Evolutionary conservation across 768 basidiomycete genomes (phyloP).

Genomic region (Agrocybe praecox): DNA sequence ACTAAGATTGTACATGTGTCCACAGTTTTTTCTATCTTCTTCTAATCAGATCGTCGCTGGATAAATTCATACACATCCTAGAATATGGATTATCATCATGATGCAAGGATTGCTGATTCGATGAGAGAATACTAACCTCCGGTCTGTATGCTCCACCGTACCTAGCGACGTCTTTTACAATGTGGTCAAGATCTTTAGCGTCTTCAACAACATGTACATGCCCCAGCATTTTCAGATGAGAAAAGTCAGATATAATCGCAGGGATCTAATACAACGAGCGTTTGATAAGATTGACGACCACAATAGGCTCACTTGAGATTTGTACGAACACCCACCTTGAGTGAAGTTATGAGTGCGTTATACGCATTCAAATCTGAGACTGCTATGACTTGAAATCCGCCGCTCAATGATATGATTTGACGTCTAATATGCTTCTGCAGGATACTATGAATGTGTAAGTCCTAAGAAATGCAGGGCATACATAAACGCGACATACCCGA

Average conservation of each 20-base stretch:
- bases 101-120: not conserved
- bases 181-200: slow-evolving; percentile 94
- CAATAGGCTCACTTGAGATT: not conserved
- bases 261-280: slow-evolving; percentile 51
- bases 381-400: slow-evolving; percentile 95
- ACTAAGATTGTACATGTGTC: slow-evolving; percentile 92
- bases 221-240: slow-evolving; percentile 95
- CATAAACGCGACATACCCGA: slow-evolving; percentile 64
- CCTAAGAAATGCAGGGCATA: not conserved
- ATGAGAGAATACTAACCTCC: slow-evolving; percentile 57
- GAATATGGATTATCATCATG: too few species aligned
- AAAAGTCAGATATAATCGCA: slow-evolving; percentile 85
- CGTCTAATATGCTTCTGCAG: slow-evolving; percentile 96
- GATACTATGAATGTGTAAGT: slow-evolving; percentile 56
- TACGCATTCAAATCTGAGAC: slow-evolving; percentile 97
- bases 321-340: slow-evolving; percentile 56
- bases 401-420: slow-evolving; percentile 92
- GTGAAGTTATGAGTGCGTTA: slow-evolving; percentile 81
- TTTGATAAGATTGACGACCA: not conserved
- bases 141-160: slow-evolving; percentile 96
- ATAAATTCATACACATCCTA: slow-evolving; percentile 96
- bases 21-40: slow-evolving; percentile 96
- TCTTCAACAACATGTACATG: slow-evolving; percentile 96
- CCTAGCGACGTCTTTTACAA: slow-evolving; percentile 91
- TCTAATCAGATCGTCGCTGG: slow-evolving; percentile 94